Base-by-base conservation (phyloP, 1,284 basidiomycete species). In the Sporisorium iseilematis-ciliati region DNA sequence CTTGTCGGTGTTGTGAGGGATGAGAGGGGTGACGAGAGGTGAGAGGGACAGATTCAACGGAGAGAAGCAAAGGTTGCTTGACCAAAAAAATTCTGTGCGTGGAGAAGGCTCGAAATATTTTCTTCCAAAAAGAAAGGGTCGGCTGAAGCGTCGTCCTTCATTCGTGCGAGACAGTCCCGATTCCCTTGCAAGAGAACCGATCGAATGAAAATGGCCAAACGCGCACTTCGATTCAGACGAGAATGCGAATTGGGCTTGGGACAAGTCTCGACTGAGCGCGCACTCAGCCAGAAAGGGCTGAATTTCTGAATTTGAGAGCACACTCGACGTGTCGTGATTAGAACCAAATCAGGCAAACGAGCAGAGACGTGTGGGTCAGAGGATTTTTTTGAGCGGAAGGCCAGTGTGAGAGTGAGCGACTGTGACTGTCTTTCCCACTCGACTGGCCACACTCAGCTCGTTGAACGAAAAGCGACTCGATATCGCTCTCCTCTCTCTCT, bases 271-370 rank as follows among this genome's bases (percentile, higher is more conserved):
- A 59, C 45, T 43, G 49, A 26, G 41, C 51, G 7, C 33, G 38
- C 43, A 42, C 20, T 33, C 16, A 45, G 40, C 38, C 42, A 29
- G n/a, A 35, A 18, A 50, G 29, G 23, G 14, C 23, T 42, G 21
- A n/a, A 46, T 8, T 38, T 6, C 26, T n/a, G n/a, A n/a, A n/a
- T n/a, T n/a, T n/a, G n/a, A n/a, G n/a, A 41, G 41, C 18, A n/a
- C 25, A 43, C 41, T 33, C 41, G 56, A 62, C 67, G 67, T 70
- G 67, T 64, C 67, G 67, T 65, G 67, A 70, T 57, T 52, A 35
- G 21, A 8, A 20, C 2, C 18, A n/a, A 48, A 20, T 18, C 35
- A n/a, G 43, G 65, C 65, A 21, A 25, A 53, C 38, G 65, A 38
- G 49, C 65, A 42, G 65, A 40, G 63, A 38, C n/a, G 16, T 6